phyloP scores from a whole-genome alignment of 2,329 filamentous ascomycete genomes.

The Colletotrichum camelliae region DNA sequence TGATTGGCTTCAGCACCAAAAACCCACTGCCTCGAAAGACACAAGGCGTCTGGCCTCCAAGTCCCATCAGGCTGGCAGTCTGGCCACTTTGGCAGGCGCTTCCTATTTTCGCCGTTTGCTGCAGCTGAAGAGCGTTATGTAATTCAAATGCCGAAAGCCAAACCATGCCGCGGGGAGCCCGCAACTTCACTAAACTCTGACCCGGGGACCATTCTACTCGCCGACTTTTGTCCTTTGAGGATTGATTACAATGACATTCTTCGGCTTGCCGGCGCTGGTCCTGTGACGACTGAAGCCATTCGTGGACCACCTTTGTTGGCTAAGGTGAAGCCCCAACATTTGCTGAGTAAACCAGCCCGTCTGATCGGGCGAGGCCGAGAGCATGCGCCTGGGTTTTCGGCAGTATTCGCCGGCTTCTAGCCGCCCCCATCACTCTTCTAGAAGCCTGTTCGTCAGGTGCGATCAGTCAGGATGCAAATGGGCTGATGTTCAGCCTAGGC shows the following conservation, averaged over 20 bases:
- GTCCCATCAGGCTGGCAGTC: background rate
- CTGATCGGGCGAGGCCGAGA: background rate
- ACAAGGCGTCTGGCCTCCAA: background rate
- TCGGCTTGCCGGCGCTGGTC: background rate
- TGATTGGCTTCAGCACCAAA: background rate
- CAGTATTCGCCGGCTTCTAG: background rate
- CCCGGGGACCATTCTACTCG: background rate
- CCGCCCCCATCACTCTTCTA: background rate
- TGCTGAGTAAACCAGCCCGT: background rate
- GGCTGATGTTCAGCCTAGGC: background rate
- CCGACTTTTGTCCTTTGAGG: background rate
- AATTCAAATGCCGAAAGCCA: conserved; percentile 20
- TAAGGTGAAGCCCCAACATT: background rate
- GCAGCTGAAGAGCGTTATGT: background rate
- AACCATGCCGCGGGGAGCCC: background rate
- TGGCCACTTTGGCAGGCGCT: conserved; percentile 4
- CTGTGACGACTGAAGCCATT: background rate
- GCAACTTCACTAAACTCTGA: background rate
- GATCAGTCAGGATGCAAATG: conserved; percentile 1
- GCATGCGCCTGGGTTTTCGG: background rate
- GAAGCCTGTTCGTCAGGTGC: background rate
- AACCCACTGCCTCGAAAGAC: background rate
- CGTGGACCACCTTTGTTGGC: background rate
- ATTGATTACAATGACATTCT: background rate
- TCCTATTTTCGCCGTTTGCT: conserved; percentile 24